Evolutionary conservation across 306 rosid species (phyloP).

Genomic region (Rosa chinensis): DNA sequence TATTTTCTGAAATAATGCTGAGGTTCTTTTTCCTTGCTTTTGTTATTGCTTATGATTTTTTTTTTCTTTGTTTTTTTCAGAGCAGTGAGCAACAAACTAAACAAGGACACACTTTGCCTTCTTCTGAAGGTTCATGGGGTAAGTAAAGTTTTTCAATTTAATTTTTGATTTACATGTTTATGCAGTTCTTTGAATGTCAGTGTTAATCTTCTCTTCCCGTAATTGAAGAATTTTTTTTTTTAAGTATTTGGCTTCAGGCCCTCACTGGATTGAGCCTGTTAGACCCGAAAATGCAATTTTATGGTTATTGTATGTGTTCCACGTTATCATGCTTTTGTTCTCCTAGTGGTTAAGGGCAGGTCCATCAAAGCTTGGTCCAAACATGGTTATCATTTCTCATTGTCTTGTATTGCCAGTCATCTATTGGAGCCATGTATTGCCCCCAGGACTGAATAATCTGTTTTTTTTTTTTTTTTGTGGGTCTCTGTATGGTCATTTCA

Average conservation of each 20-base stretch:
- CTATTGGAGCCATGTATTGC: constrained; percentile 17
- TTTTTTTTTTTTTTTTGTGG: background rate
- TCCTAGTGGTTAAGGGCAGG: background rate
- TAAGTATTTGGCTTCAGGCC: background rate
- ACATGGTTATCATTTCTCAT: background rate
- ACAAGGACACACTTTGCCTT: constrained; percentile 71
- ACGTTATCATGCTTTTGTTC: background rate
- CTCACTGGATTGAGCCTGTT: background rate
- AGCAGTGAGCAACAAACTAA: constrained; percentile 72
- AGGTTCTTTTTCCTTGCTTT: background rate
- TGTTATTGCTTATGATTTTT: constrained; percentile 7
- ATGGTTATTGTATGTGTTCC: background rate
- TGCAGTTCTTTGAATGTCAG: background rate
- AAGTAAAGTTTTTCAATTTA: constrained; percentile 26
- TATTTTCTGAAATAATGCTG: background rate
- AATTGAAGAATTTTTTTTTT: background rate
- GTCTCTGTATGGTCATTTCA: background rate
- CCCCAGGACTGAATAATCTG: background rate
- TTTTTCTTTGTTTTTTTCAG: constrained; percentile 28
- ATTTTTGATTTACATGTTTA: background rate
- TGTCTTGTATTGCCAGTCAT: constrained; percentile 7
- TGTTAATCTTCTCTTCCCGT: background rate
- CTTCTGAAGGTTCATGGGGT: constrained; percentile 80
- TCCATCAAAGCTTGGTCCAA: background rate
- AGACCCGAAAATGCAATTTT: background rate